Percentiles rank a stretch among this genome's conserved stretches.
These are phyloP conservation scores for Lepiota venenata DNA, from an alignment of 768 basidiomycete genomes.

Conservation along the genomic window DNA sequence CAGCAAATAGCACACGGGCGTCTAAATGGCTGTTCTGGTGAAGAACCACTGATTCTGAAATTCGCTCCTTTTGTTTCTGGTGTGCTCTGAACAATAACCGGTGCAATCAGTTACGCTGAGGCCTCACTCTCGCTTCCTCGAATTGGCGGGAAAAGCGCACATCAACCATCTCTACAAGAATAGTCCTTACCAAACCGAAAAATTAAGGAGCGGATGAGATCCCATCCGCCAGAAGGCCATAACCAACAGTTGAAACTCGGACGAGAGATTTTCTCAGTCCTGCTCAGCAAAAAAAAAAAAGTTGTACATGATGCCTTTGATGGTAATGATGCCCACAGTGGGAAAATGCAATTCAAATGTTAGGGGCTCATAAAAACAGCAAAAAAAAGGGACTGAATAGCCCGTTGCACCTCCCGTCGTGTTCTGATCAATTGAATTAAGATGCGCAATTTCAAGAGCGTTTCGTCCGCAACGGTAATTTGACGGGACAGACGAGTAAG, in stretches of 20 bases:
- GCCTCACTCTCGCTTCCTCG: no score
- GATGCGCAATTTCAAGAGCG: not conserved
- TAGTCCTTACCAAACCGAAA: not conserved
- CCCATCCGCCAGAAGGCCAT: no score
- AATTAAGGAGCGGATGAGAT: no score
- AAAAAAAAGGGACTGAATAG: not conserved
- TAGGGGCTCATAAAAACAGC: not conserved
- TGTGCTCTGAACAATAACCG: not conserved
- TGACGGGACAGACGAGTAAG: no score
- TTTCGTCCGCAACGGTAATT: not conserved
- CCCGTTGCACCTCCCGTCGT: not conserved
- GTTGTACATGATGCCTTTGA: not conserved
- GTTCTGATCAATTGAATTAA: not conserved
- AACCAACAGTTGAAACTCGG: no score
- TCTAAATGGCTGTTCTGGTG: not conserved
- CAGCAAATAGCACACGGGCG: not conserved
- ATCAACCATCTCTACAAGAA: not conserved
- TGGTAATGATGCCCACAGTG: not conserved
- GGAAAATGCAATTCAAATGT: not conserved
- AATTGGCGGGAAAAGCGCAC: not conserved
- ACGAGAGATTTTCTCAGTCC: no score
- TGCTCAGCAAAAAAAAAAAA: no score
- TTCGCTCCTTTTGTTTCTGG: not conserved
- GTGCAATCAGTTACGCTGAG: no score
- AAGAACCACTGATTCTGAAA: not conserved